phyloP scores from a whole-genome alignment of 495 filamentous ascomycete species.

The Penicillium macrosclerotiorum region DNA sequence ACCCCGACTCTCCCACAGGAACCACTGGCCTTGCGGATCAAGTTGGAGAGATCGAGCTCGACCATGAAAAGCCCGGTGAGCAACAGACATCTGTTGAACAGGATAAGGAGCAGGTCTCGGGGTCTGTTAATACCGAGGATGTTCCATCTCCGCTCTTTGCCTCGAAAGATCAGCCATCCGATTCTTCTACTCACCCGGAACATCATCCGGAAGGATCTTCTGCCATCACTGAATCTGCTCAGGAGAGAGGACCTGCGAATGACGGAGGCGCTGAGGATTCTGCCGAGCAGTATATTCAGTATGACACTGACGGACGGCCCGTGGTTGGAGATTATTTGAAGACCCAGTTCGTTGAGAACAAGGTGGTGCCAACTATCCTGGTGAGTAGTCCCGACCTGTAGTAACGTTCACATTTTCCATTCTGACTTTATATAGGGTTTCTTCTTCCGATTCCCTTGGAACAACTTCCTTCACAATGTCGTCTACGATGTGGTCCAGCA shows the following conservation, averaged over 20 bases:
- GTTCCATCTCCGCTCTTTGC: constrained; percentile 66
- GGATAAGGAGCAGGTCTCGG: constrained; percentile 16
- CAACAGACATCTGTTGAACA: constrained; percentile 1
- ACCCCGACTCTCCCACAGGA: constrained; percentile 26
- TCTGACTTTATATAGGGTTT: constrained; percentile 60
- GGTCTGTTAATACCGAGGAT: constrained; percentile 62
- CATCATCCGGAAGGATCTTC: constrained; percentile 27
- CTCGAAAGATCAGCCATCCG: constrained; percentile 22
- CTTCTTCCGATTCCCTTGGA: constrained; percentile 99
- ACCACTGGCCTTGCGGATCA: constrained; percentile 50
- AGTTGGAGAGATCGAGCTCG: constrained; percentile 52
- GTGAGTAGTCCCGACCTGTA: constrained; percentile 48
- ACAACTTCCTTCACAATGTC: constrained; percentile 99
- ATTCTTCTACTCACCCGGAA: constrained; percentile 15
- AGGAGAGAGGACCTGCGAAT: constrained; percentile 13
- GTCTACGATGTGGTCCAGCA: constrained; percentile 99
- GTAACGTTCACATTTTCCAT: not conserved
- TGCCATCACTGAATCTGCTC: constrained; percentile 20
- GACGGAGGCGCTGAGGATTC: constrained; percentile 34
- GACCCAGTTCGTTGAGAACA: constrained; percentile 92
- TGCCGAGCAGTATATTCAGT: constrained; percentile 48
- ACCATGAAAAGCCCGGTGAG: constrained; percentile 24
- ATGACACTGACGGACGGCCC: constrained; percentile 67
- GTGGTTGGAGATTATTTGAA: constrained; percentile 98
- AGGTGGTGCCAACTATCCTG: constrained; percentile 92